phyloP scores from a whole-genome alignment of 768 basidiomycete species.

The Pulveroboletus sp. region DNA sequence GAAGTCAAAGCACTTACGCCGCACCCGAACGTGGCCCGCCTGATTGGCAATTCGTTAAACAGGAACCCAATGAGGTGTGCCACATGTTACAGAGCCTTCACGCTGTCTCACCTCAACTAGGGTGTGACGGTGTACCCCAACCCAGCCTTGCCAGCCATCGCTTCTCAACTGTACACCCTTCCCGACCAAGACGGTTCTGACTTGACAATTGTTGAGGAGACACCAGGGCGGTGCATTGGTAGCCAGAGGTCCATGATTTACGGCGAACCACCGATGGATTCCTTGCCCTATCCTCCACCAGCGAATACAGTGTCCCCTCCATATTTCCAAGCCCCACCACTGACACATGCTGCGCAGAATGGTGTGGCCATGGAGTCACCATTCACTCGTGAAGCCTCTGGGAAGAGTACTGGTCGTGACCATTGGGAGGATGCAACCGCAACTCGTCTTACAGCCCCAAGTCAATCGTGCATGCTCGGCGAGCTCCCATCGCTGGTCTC shows the following conservation, averaged over 20 bases:
- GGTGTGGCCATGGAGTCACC: constrained; percentile 6
- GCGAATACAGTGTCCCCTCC: constrained; percentile 17
- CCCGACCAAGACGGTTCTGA: constrained; percentile 14
- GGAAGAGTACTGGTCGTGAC: constrained; percentile 10
- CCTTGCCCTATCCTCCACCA: constrained; percentile 29
- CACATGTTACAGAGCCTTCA: not conserved
- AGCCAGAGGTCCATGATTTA: constrained; percentile 14
- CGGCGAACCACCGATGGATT: constrained; percentile 31
- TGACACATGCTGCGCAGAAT: constrained; percentile 15
- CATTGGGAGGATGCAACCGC: constrained; percentile 22
- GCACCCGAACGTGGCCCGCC: not conserved
- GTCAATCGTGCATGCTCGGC: constrained; percentile 20
- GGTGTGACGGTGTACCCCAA: constrained; percentile 1
- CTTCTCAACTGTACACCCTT: constrained; percentile 15
- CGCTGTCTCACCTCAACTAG: constrained; percentile 16
- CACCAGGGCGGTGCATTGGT: constrained; percentile 9
- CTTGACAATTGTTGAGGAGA: not conserved
- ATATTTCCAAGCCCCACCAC: constrained; percentile 14
- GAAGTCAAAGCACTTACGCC: not conserved
- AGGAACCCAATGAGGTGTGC: constrained; percentile 26
- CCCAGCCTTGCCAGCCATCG: constrained; percentile 10
- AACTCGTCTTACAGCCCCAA: constrained; percentile 2
- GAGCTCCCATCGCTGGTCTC: constrained; percentile 10
- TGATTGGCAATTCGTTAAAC: constrained; percentile 24
- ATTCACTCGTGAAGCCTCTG: constrained; percentile 12